Conservation (phyloP, 768 basidiomycete species). For the Phanerodontia chrysosporium region DNA sequence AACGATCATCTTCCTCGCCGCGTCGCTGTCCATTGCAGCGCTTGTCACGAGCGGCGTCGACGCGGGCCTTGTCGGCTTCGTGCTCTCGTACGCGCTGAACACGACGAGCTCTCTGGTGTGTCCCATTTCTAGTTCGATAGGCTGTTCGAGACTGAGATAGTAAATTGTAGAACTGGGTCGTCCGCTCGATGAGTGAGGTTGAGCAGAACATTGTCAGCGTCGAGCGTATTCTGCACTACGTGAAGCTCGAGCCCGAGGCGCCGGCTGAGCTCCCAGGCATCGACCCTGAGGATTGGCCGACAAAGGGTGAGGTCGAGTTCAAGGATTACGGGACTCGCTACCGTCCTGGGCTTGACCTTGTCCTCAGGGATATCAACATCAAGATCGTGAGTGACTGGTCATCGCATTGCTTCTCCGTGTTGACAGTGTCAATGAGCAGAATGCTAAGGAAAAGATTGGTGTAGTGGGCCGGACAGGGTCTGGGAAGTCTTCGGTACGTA, state of each 20-base stretch:
- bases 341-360: conserved; percentile 73
- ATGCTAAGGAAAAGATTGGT: conserved; percentile 84
- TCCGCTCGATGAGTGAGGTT: conserved; percentile 79
- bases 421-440: conserved; percentile 36
- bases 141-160: background rate
- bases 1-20: conserved; percentile 71
- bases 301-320: conserved; percentile 70
- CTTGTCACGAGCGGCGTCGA: conserved; percentile 77
- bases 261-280: conserved; percentile 60
- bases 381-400: conserved; percentile 46
- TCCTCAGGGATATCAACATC: conserved; percentile 73
- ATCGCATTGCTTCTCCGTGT: background rate
- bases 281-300: conserved; percentile 69
- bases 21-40: conserved; percentile 60
- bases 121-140: conserved; percentile 9
- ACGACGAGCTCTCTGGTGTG: conserved; percentile 78
- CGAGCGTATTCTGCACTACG: conserved; percentile 84
- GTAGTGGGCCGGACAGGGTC: conserved; percentile 82
- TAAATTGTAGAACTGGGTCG: conserved; percentile 65
- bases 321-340: conserved; percentile 77
- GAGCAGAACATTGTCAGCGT: conserved; percentile 90
- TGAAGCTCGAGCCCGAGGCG: conserved; percentile 68
- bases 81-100: conserved; percentile 80
- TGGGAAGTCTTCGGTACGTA: conserved; percentile 67
- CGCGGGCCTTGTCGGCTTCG: conserved; percentile 83